These are phyloP conservation scores for Boechera divaricarpa DNA, from an alignment of 345 rosid genomes.

Conservation along the genomic window DNA sequence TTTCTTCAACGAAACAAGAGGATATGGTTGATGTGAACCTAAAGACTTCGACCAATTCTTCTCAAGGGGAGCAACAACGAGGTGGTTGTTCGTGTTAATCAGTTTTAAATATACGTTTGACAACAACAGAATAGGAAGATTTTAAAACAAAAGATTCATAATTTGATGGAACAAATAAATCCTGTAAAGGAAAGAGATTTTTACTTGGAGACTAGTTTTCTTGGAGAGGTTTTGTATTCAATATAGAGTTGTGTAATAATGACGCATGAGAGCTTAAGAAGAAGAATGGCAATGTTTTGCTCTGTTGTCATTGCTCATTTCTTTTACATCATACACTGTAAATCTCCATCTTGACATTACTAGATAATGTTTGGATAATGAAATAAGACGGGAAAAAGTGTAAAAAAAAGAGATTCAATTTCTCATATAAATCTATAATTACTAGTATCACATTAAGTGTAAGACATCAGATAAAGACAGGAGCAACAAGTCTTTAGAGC, in stretches of 20 bases:
- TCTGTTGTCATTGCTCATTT: constrained; percentile 24
- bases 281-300: constrained; percentile 21
- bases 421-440: neutral
- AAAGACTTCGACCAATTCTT: constrained; percentile 70
- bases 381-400: neutral
- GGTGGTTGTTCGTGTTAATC: constrained; percentile 87
- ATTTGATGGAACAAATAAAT: constrained; percentile 29
- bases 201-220: constrained; percentile 16
- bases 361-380: constrained; percentile 3
- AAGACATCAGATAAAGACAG: constrained; percentile 7
- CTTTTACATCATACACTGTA: neutral
- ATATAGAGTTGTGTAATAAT: constrained; percentile 35
- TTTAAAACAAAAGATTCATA: constrained; percentile 23
- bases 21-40: constrained; percentile 98
- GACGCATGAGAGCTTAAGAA: constrained; percentile 21
- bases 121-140: constrained; percentile 29
- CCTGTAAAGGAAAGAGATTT: constrained; percentile 15
- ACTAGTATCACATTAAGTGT: constrained; percentile 7
- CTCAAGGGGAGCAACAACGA: constrained; percentile 76
- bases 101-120: constrained; percentile 15
- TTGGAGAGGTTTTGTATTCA: constrained; percentile 14
- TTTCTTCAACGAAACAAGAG: constrained; percentile 83
- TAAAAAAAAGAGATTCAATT: neutral
- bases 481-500: neutral
- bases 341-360: neutral